These are phyloP conservation scores for Saccharomycopsis fodiens DNA, from an alignment of 805 yeast genomes.

Conservation along the genomic window DNA sequence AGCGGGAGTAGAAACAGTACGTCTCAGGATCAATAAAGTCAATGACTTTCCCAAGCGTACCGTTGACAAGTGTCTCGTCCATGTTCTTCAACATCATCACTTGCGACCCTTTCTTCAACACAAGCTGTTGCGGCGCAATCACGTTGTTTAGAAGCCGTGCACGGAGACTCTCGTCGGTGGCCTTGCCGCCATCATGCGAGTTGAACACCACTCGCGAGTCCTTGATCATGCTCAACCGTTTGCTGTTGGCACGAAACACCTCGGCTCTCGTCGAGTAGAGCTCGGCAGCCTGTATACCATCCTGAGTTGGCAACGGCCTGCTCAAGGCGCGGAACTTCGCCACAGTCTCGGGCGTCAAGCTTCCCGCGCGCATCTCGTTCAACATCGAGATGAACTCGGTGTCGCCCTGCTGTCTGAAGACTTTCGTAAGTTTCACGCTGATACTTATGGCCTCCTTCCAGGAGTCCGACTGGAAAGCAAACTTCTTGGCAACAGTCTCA, in stretches of 20 bases:
- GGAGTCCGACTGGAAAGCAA: slow-evolving; percentile 57
- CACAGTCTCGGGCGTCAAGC: slow-evolving; percentile 40
- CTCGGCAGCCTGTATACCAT: slow-evolving; percentile 66
- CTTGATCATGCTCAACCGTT: slow-evolving; percentile 38
- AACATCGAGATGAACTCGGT: slow-evolving; percentile 62
- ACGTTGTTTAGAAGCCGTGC: slow-evolving; percentile 37
- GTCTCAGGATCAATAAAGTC: slow-evolving; percentile 50
- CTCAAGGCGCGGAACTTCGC: slow-evolving; percentile 42
- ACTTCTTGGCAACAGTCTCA: slow-evolving; percentile 30
- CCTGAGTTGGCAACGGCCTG: slow-evolving; percentile 43
- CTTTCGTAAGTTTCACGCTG: slow-evolving; percentile 53
- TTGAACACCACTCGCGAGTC: slow-evolving; percentile 37
- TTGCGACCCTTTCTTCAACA: slow-evolving; percentile 64
- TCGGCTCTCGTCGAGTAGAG: slow-evolving; percentile 66
- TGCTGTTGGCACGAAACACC: slow-evolving; percentile 58
- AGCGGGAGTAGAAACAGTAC: slow-evolving; percentile 32
- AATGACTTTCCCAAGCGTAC: slow-evolving; percentile 64
- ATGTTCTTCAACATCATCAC: slow-evolving; percentile 77
- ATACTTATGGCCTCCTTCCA: slow-evolving; percentile 54
- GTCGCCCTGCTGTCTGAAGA: slow-evolving; percentile 75
- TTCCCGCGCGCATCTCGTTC: slow-evolving; percentile 65
- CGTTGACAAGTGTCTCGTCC: slow-evolving; percentile 68
- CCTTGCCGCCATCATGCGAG: slow-evolving; percentile 37
- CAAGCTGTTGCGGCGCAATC: slow-evolving; percentile 51
- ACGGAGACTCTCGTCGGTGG: slow-evolving; percentile 8